phyloP scores from a whole-genome alignment of 345 rosid genomes.

The Arabidopsis suecica region DNA sequence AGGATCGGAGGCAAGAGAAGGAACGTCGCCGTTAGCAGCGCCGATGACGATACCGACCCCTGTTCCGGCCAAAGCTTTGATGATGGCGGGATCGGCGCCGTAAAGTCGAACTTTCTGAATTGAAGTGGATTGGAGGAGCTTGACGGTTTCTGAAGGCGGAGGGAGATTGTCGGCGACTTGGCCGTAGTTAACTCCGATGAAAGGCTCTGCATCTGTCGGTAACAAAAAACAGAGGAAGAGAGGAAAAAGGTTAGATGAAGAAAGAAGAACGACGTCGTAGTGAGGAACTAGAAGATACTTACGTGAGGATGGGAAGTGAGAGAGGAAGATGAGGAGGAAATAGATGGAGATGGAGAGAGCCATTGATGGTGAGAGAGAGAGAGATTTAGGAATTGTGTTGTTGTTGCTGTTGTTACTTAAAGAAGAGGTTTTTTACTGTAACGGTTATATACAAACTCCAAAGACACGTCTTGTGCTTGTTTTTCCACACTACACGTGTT shows the following conservation, averaged over 20 bases:
- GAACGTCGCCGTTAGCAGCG: slow-evolving; percentile 73
- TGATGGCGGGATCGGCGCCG: slow-evolving; percentile 84
- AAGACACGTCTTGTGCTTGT: slow-evolving; percentile 23
- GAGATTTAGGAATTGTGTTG: neutral
- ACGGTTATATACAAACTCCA: slow-evolving; percentile 16
- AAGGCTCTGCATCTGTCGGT: slow-evolving; percentile 65
- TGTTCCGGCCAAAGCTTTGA: slow-evolving; percentile 78
- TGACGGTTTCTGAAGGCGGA: slow-evolving; percentile 79
- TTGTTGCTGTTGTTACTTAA: neutral
- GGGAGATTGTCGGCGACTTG: slow-evolving; percentile 92
- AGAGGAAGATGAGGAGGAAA: slow-evolving; percentile 48
- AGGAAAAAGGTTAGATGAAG: neutral
- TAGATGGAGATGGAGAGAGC: slow-evolving; percentile 43
- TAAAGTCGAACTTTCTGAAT: slow-evolving; percentile 77
- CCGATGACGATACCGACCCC: slow-evolving; percentile 83
- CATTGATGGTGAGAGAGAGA: slow-evolving; percentile 33
- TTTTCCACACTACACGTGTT: slow-evolving; percentile 38
- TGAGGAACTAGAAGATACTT: slow-evolving; percentile 36
- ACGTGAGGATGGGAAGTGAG: slow-evolving; percentile 50
- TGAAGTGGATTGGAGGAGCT: slow-evolving; percentile 76
- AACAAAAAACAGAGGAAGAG: slow-evolving; percentile 14
- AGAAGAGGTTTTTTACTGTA: slow-evolving; percentile 30
- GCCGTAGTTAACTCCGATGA: slow-evolving; percentile 89
- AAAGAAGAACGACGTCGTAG: slow-evolving; percentile 7
- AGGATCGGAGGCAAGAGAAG: slow-evolving; percentile 80